Evolutionary conservation across 306 rosid genomes (phyloP).

Genomic region (Glycine latifolia): DNA sequence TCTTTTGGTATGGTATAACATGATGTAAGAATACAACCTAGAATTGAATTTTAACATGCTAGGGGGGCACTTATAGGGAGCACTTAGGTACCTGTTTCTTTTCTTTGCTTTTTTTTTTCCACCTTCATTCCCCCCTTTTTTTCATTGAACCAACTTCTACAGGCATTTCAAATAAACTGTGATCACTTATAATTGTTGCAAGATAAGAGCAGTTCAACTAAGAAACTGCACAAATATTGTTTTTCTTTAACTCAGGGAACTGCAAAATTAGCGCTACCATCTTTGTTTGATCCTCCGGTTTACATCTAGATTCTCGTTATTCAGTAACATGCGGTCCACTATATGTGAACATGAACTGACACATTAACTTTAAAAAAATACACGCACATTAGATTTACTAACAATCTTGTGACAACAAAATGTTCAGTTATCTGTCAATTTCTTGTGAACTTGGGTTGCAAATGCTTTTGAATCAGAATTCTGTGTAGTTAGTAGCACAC

Average conservation of each 20-base stretch:
- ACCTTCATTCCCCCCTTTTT: too few species aligned
- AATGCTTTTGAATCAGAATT: constrained; percentile 23
- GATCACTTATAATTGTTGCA: constrained; percentile 11
- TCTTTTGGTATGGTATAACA: constrained; percentile 33
- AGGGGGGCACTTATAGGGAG: not conserved
- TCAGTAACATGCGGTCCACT: constrained; percentile 30
- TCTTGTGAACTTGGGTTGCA: constrained; percentile 8
- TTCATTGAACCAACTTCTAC: not conserved
- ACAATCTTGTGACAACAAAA: not conserved
- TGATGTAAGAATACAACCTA: constrained; percentile 40
- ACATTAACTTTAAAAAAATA: constrained; percentile 2
- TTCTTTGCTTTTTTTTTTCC: not conserved
- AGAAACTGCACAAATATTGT: not conserved
- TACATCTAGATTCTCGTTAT: constrained; percentile 13
- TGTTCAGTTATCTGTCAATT: not conserved
- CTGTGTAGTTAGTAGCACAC: not conserved
- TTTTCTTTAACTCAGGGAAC: not conserved
- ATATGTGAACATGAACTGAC: constrained; percentile 10
- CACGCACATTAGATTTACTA: not conserved
- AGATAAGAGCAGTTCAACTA: constrained; percentile 3
- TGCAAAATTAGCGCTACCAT: not conserved
- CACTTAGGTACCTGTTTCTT: constrained; percentile 32
- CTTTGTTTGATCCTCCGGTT: not conserved
- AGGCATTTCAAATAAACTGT: constrained; percentile 2
- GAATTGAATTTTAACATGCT: constrained; percentile 5